phyloP scores from a whole-genome alignment of 148 eudicot species.

The Nepenthes gracilis region DNA sequence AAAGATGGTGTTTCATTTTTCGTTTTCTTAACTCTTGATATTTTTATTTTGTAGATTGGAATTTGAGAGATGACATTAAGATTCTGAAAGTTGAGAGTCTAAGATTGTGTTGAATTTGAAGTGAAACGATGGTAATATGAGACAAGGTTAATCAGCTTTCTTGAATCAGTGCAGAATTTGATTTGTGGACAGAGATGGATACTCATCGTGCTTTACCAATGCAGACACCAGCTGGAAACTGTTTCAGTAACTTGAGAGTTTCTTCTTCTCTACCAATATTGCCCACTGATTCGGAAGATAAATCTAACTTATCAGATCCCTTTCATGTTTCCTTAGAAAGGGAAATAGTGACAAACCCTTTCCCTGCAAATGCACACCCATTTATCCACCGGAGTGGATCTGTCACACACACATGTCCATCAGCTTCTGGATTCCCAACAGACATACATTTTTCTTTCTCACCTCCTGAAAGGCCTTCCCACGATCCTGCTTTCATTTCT shows the following conservation, averaged over 20 bases:
- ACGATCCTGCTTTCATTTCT: constrained; percentile 25
- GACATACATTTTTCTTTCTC: constrained; percentile 27
- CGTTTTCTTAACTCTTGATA: no score
- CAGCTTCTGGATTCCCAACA: constrained; percentile 27
- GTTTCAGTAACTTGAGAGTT: constrained; percentile 9
- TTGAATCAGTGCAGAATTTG: not conserved
- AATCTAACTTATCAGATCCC: constrained; percentile 34
- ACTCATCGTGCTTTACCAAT: constrained; percentile 8
- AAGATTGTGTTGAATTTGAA: no score
- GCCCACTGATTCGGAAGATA: constrained; percentile 24
- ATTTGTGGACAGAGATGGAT: constrained; percentile 9
- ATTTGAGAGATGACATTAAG: no score
- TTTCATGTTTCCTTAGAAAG: constrained; percentile 24
- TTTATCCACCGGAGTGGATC: constrained; percentile 21
- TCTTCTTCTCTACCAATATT: constrained; percentile 25
- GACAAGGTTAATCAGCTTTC: not conserved
- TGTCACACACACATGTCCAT: constrained; percentile 26
- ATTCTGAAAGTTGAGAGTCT: no score
- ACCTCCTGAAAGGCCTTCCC: constrained; percentile 19
- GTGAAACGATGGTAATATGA: no score
- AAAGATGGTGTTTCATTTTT: no score
- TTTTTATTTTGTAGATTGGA: no score
- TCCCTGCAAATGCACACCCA: constrained; percentile 23
- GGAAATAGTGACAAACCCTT: constrained; percentile 16
- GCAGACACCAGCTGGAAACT: constrained; percentile 12